These are phyloP conservation scores for Flaveria brownii DNA, from an alignment of 129 eudicot genomes.

Conservation along the genomic window DNA sequence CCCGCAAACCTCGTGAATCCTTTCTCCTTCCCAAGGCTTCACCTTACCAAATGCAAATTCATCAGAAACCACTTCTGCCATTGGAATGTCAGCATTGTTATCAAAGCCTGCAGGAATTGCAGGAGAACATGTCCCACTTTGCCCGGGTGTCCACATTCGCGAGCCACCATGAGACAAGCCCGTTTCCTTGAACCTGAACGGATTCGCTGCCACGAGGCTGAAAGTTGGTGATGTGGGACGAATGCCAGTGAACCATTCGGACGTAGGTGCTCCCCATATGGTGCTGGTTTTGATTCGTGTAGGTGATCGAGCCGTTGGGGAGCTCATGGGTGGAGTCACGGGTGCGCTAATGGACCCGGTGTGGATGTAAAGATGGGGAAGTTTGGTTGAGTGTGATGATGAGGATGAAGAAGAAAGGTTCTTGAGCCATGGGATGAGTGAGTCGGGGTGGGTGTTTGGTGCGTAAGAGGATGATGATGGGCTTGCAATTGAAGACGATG, in stretches of 20 bases:
- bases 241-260: conserved; percentile 56
- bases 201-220: conserved; percentile 67
- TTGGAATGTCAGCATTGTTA: conserved; percentile 56
- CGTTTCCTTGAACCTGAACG: conserved; percentile 59
- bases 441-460: conserved; percentile 47
- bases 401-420: conserved; percentile 65
- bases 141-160: conserved; percentile 71
- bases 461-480: conserved; percentile 64
- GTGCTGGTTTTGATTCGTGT: conserved; percentile 42
- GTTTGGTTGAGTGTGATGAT: conserved; percentile 52
- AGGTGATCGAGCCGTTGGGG: conserved; percentile 69
- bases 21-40: conserved; percentile 96
- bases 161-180: conserved; percentile 46
- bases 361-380: conserved; percentile 49
- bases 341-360: conserved; percentile 90
- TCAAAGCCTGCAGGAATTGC: conserved; percentile 59
- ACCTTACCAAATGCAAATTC: conserved; percentile 85
- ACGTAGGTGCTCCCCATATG: conserved; percentile 47
- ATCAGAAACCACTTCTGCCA: conserved; percentile 53
- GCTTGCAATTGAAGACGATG: conserved; percentile 69
- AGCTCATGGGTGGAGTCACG: conserved; percentile 79
- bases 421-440: conserved; percentile 80
- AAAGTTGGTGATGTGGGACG: conserved; percentile 85
- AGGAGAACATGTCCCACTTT: conserved; percentile 87
- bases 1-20: conserved; percentile 72